These are phyloP conservation scores for Pseudodiploospora longispora DNA, from an alignment of 2,329 filamentous ascomycete species.

Conservation along the genomic window DNA sequence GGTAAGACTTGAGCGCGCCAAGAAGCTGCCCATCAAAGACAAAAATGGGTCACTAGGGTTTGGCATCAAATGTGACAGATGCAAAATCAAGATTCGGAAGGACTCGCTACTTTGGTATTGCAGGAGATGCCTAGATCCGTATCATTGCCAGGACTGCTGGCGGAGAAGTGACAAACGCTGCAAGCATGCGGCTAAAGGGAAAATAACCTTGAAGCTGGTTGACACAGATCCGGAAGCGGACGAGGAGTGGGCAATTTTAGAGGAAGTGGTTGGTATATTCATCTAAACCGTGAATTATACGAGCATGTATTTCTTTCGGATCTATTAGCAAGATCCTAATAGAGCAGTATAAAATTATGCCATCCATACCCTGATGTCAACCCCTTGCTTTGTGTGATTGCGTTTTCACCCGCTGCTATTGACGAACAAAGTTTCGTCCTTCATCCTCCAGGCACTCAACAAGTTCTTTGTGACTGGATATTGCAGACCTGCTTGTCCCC, in stretches of 20 bases:
- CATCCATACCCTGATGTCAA: too few species aligned
- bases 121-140: slow-evolving; percentile 12
- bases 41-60: neutral
- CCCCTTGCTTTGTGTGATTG: too few species aligned
- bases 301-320: too few species aligned
- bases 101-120: slow-evolving; percentile 13
- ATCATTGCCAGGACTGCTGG: slow-evolving; percentile 13
- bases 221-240: slow-evolving; percentile 3
- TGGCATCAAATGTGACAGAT: slow-evolving; percentile 6
- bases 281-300: neutral
- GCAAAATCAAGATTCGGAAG: slow-evolving; percentile 9
- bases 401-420: too few species aligned
- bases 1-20: slow-evolving; percentile 1
- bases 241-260: slow-evolving; percentile 3
- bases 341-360: too few species aligned
- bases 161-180: slow-evolving; percentile 10
- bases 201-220: slow-evolving; percentile 12
- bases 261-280: neutral
- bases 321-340: too few species aligned
- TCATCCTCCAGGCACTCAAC: too few species aligned
- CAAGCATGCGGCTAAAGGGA: slow-evolving; percentile 10
- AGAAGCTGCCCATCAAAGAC: slow-evolving; percentile 3
- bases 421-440: too few species aligned
- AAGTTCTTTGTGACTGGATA: too few species aligned
- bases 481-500: too few species aligned